Evolutionary conservation across 352 stramenopile species (phyloP).

Genomic region (Phytopythium kandeliae): DNA sequence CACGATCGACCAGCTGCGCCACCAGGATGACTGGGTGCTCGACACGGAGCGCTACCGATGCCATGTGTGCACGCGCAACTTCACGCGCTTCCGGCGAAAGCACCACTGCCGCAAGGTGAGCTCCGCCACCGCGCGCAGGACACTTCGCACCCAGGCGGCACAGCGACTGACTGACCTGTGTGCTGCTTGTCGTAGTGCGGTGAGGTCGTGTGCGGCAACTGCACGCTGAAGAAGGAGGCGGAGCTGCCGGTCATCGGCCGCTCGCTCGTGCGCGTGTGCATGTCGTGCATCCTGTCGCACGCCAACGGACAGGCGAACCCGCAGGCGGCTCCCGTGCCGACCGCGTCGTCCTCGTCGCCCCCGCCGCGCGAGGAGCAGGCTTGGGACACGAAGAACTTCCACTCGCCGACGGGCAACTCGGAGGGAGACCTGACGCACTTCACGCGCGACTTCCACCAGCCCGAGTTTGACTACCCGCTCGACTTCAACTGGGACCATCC

Average conservation of each 20-base stretch:
- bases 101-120: slow-evolving; percentile 84
- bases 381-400: slow-evolving; percentile 80
- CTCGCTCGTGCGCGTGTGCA: slow-evolving; percentile 83
- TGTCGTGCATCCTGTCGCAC: slow-evolving; percentile 87
- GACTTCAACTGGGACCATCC: slow-evolving; percentile 88
- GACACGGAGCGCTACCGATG: slow-evolving; percentile 85
- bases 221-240: slow-evolving; percentile 82
- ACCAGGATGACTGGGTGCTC: slow-evolving; percentile 87
- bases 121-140: background rate
- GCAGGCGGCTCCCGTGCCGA: slow-evolving; percentile 38
- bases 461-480: slow-evolving; percentile 81
- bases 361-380: slow-evolving; percentile 40
- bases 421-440: slow-evolving; percentile 73
- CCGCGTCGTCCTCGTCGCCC: slow-evolving; percentile 36
- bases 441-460: slow-evolving; percentile 70
- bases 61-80: slow-evolving; percentile 87
- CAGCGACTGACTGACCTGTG: too few relatives aligned
- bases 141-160: too few relatives aligned
- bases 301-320: slow-evolving; percentile 73
- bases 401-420: slow-evolving; percentile 75
- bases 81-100: slow-evolving; percentile 85
- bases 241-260: slow-evolving; percentile 81
- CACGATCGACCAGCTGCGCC: slow-evolving; percentile 82
- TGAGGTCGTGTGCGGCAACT: slow-evolving; percentile 86
- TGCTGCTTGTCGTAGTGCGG: slow-evolving; percentile 42